Evolutionary conservation across 208 protist species (phyloP), one percentile per base, ranked within the genome.

Genomic region (Trypanosoma rangeli): DNA sequence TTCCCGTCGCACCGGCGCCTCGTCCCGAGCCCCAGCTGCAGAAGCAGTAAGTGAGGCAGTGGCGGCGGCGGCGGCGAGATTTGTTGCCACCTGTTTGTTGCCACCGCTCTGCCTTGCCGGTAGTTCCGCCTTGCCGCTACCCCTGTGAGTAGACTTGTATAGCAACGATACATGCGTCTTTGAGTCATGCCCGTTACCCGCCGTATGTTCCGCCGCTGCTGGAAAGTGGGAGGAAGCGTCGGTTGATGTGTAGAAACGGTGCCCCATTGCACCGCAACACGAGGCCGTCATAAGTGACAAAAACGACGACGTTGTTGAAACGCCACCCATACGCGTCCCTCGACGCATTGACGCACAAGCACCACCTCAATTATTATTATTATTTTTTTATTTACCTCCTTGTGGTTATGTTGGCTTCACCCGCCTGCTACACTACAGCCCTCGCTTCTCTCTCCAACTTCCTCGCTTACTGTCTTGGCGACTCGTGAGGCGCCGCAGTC

Each of bases 71-170:
- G 46, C 12, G 20, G 16, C 46, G 46, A 16, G 3, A 50, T 50
- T 16, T 16, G 7, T 50, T 4, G 16, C 49, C n/a, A 18, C 49
- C 35, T 64, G 50, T 54, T 70, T 60, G 29, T 49, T 62, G 29
- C n/a, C 31, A 59, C 64, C 69, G 53, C 60, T 33, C 5, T 79
- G 65, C 18, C 70, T 52, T 66, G 66, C 79, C 10, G 80, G 83
- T 73, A 85, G 71, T 18, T 79, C 74, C 7, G 72, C 68, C 39
- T 66, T 77, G n/a, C 87, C 87, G 22, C 73, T 81, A 4, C 86
- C 86, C 28, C 83, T 85, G 75, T 94, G 90, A 2, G 82, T 72
- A 1, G 90, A 93, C 65, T 93, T 92, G 79, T 95, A 95, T 13
- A 84, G 76, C 46, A 82, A 74, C 20, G 79, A 76, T 22, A 82